Conservation (phyloP, 768 basidiomycete genomes). For the Phylloporus rhodoxanthus region DNA sequence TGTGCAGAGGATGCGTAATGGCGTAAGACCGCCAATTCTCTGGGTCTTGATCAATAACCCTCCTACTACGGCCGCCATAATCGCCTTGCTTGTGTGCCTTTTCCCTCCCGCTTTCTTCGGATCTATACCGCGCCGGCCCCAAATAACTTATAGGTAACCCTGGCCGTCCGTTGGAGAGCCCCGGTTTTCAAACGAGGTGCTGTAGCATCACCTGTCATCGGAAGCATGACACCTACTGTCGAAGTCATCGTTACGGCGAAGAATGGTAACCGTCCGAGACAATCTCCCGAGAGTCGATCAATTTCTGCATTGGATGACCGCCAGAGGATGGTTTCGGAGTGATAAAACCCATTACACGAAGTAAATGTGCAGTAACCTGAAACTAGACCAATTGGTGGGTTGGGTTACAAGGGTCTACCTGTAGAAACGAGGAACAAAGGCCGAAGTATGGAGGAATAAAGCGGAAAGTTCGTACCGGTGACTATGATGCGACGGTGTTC, state of each 20-base stretch:
- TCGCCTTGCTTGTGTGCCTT: not conserved
- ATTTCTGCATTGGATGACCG: constrained; percentile 4
- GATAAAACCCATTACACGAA: constrained; percentile 9
- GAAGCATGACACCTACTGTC: not conserved
- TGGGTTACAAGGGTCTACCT: not conserved
- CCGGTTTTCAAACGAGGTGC: not conserved
- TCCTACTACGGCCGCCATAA: not conserved
- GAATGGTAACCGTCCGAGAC: not conserved
- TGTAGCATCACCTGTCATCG: constrained; percentile 1
- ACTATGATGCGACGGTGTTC: constrained; percentile 8
- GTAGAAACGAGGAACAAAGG: not conserved
- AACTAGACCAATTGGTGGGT: constrained; percentile 1
- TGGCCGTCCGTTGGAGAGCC: constrained; percentile 7
- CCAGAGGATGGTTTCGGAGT: not conserved
- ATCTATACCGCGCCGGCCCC: not conserved
- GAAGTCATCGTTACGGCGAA: not conserved
- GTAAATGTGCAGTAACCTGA: constrained; percentile 3
- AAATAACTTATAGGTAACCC: constrained; percentile 7
- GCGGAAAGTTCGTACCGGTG: constrained; percentile 5
- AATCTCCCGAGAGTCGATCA: not conserved
- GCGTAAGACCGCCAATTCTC: not conserved
- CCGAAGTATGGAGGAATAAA: constrained; percentile 2
- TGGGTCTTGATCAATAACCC: constrained; percentile 9
- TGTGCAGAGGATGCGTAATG: constrained; percentile 1
- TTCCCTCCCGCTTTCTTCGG: not conserved